Evolutionary conservation across 768 basidiomycete species (phyloP).

Genomic region (Pleurotus platypus): DNA sequence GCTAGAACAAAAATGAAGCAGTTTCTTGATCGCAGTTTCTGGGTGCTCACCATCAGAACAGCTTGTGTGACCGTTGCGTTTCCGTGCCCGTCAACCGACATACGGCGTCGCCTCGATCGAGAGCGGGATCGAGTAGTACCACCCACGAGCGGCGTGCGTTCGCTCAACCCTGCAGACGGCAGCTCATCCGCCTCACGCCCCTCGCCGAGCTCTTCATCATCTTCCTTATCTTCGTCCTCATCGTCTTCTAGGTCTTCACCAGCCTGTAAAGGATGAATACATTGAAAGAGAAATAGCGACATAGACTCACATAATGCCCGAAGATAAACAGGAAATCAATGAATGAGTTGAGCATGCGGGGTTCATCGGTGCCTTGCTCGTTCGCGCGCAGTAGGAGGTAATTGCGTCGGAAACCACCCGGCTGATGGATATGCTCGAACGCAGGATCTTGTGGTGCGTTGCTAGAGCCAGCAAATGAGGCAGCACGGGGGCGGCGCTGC

Average conservation of each 20-base stretch:
- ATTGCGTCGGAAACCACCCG: constrained; percentile 91
- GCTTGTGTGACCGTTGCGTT: constrained; percentile 91
- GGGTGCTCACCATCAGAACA: constrained; percentile 74
- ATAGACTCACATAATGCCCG: constrained; percentile 84
- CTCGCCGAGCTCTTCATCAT: constrained; percentile 36
- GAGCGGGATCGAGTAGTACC: constrained; percentile 39
- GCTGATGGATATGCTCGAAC: constrained; percentile 92
- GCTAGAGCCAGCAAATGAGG: constrained; percentile 62
- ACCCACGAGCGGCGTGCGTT: constrained; percentile 56
- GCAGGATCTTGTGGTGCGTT: constrained; percentile 59
- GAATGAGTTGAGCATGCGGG: constrained; percentile 72
- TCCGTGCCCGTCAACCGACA: constrained; percentile 64
- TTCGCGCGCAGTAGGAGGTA: constrained; percentile 73
- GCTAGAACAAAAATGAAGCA: constrained; percentile 33
- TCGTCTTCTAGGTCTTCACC: constrained; percentile 90
- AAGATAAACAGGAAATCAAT: constrained; percentile 94
- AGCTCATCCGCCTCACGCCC: constrained; percentile 12
- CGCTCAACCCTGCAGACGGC: constrained; percentile 26
- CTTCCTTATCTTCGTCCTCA: constrained; percentile 73
- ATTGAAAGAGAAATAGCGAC: background rate
- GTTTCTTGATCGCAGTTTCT: background rate
- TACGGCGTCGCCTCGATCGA: constrained; percentile 48
- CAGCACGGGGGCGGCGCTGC: constrained; percentile 64
- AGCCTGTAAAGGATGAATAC: constrained; percentile 45
- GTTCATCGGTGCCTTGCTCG: constrained; percentile 59